Evolutionary conservation across 805 yeast genomes (phyloP).

Genomic region (Alloascoidea africana): DNA sequence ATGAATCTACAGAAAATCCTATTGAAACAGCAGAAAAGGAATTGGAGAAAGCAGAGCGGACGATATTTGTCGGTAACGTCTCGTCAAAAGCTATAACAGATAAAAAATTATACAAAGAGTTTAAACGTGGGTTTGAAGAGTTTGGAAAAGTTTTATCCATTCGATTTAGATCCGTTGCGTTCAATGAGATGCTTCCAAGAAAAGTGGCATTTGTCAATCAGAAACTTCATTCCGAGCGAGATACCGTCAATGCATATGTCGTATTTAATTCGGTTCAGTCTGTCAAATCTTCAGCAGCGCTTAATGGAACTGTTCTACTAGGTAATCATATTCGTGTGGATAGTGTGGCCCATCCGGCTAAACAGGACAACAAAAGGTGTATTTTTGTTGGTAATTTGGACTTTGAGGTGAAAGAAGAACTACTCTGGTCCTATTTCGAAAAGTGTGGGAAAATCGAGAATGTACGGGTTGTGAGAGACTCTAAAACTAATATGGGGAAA

Average conservation of each 20-base stretch:
- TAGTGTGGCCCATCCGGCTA: conserved; percentile 82
- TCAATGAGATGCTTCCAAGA: conserved; percentile 77
- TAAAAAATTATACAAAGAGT: conserved; percentile 42
- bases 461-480: conserved; percentile 82
- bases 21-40: conserved; percentile 56
- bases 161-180: conserved; percentile 86
- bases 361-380: conserved; percentile 69
- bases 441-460: conserved; percentile 62
- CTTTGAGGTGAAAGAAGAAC: conserved; percentile 86
- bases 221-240: conserved; percentile 60
- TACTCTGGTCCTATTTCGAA: conserved; percentile 69
- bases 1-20: too few species aligned
- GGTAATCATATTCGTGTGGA: conserved; percentile 80
- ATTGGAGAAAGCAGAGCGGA: conserved; percentile 66
- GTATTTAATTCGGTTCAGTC: conserved; percentile 34
- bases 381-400: conserved; percentile 90
- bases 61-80: conserved; percentile 82
- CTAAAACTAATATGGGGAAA: conserved; percentile 89
- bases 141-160: conserved; percentile 51
- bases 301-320: conserved; percentile 57
- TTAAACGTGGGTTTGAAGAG: conserved; percentile 42
- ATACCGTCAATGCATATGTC: conserved; percentile 76
- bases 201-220: conserved; percentile 81
- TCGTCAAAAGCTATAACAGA: conserved; percentile 47
- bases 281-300: conserved; percentile 26